Conservation (phyloP, 352 stramenopile species). For the Pythium brassicae region DNA sequence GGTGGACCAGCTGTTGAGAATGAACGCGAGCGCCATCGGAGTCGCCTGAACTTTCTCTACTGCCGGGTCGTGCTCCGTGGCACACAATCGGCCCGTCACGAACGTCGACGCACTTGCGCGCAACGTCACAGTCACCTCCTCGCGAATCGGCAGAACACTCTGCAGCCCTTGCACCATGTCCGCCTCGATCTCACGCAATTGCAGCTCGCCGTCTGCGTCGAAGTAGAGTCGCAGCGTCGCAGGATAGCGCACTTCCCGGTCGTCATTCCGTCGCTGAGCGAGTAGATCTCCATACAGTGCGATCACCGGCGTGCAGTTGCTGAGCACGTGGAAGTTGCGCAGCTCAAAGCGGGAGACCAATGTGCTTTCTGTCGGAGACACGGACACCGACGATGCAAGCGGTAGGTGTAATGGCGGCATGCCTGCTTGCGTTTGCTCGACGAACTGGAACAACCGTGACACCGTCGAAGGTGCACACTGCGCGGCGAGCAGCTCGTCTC, state of each 20-base stretch:
- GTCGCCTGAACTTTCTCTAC: too few relatives aligned
- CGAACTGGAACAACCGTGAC: slow-evolving; percentile 5
- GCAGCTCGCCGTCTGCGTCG: too few relatives aligned
- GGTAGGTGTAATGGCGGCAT: slow-evolving; percentile 11
- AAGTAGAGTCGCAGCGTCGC: background rate
- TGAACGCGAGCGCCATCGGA: too few relatives aligned
- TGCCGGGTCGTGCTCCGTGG: too few relatives aligned
- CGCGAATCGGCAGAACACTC: background rate
- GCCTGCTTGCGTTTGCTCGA: slow-evolving; percentile 14
- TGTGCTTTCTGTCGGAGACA: background rate
- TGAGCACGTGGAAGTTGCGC: background rate
- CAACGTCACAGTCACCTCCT: too few relatives aligned
- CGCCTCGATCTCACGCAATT: too few relatives aligned
- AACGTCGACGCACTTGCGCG: too few relatives aligned
- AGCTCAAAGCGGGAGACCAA: background rate
- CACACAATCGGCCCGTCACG: too few relatives aligned
- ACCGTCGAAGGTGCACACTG: background rate
- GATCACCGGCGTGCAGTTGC: slow-evolving; percentile 1
- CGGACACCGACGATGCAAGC: too few relatives aligned
- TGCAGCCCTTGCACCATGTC: background rate
- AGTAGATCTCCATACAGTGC: slow-evolving; percentile 2
- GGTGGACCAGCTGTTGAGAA: too few relatives aligned
- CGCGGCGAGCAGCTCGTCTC: slow-evolving; percentile 19
- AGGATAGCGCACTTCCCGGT: too few relatives aligned
- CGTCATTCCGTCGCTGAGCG: too few relatives aligned